phyloP scores from a whole-genome alignment of 352 stramenopile species.

The Salisapilia sapeloensis region DNA sequence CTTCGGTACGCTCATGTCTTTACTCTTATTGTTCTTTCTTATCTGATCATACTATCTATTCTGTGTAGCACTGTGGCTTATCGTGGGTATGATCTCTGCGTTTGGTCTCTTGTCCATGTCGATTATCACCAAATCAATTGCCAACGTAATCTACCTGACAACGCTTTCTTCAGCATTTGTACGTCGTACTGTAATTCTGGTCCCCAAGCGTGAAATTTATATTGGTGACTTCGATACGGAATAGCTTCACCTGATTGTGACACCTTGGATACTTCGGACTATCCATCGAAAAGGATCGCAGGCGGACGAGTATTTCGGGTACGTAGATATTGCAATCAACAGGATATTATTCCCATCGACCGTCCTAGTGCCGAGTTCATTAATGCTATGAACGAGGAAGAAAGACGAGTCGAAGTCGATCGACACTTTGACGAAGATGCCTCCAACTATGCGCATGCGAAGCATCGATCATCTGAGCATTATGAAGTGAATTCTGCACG shows the following conservation, averaged over 20 bases:
- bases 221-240: no score
- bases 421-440: no score
- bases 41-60: not conserved
- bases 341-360: no score
- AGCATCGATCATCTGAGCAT: no score
- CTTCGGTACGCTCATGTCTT: conserved; percentile 18
- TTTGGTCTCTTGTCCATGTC: conserved; percentile 47
- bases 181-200: no score
- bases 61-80: conserved; percentile 38
- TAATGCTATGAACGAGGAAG: no score
- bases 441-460: no score
- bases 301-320: conserved; percentile 51
- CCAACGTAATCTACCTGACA: conserved; percentile 46
- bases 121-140: conserved; percentile 23
- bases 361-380: no score
- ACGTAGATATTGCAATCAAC: no score
- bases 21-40: not conserved
- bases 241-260: conserved; percentile 42
- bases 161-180: conserved; percentile 41
- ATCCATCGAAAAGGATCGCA: conserved; percentile 51
- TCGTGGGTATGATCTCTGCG: conserved; percentile 21
- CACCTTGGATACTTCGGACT: conserved; percentile 40
- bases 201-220: no score
- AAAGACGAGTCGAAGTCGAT: no score
- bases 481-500: no score